Evolutionary conservation across 495 filamentous ascomycete species (phyloP).

Genomic region (Lentithecium fluviatile): DNA sequence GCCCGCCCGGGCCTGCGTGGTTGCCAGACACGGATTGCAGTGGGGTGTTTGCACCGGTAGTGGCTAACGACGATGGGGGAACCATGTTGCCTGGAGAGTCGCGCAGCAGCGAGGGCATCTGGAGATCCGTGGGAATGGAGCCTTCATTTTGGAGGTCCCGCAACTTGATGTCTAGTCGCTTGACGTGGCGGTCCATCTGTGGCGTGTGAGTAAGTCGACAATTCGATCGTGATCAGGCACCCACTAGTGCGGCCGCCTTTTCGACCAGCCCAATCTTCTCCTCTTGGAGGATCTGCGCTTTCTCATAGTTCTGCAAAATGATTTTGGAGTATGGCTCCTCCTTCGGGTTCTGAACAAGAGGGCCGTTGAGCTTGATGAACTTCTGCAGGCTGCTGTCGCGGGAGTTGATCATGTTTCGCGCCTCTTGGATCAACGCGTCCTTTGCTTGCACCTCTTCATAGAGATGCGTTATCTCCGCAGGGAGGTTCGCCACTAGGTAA

Average conservation of each 20-base stretch:
- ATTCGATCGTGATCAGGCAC: constrained; percentile 8
- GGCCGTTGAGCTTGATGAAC: constrained; percentile 82
- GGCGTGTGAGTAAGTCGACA: constrained; percentile 5
- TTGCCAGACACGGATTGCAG: constrained; percentile 45
- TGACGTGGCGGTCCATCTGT: constrained; percentile 80
- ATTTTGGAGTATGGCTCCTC: constrained; percentile 71
- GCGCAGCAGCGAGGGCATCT: constrained; percentile 72
- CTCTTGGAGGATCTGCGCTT: constrained; percentile 70
- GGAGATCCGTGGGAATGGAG: constrained; percentile 72
- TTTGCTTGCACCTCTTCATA: constrained; percentile 94
- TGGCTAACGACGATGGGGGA: constrained; percentile 49
- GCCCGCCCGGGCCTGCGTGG: constrained; percentile 25
- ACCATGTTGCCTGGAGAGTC: constrained; percentile 59
- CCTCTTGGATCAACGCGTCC: constrained; percentile 75
- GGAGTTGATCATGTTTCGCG: constrained; percentile 67
- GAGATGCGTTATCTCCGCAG: constrained; percentile 85
- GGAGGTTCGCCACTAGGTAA: constrained; percentile 72
- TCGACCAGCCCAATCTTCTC: constrained; percentile 82
- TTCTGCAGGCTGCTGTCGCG: constrained; percentile 84
- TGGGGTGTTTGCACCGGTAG: constrained; percentile 50
- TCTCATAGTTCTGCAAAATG: constrained; percentile 69
- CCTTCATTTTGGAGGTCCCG: constrained; percentile 77
- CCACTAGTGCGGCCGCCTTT: constrained; percentile 67
- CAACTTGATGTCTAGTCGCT: constrained; percentile 81
- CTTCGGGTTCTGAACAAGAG: constrained; percentile 77